Percentiles rank a stretch among this genome's conserved stretches.
These are phyloP conservation scores for Pyricularia grisea DNA, from an alignment of 2,329 filamentous ascomycete species.

Conservation along the genomic window DNA sequence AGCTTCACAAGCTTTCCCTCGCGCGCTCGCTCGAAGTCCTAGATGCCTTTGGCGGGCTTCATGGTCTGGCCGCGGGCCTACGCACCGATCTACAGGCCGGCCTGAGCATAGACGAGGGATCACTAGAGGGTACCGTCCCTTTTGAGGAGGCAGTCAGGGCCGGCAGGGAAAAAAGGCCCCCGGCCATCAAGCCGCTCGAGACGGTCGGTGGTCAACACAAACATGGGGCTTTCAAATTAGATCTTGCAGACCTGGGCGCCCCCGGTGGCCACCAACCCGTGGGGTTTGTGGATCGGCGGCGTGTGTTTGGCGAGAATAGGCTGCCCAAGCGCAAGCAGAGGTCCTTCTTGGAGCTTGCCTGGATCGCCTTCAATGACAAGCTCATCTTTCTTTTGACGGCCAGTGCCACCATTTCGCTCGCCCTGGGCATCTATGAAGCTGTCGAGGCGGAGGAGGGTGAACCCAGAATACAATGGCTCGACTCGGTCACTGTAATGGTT, in stretches of 20 bases:
- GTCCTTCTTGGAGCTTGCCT: constrained; percentile 3
- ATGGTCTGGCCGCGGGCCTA: constrained; percentile 4
- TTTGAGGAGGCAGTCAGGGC: constrained; percentile 2
- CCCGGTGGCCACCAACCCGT: background rate
- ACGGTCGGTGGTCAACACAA: background rate
- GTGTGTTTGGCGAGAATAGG: constrained; percentile 5
- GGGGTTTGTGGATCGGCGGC: constrained; percentile 3
- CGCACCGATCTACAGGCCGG: constrained; percentile 4
- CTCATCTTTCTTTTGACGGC: constrained; percentile 6
- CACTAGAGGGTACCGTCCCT: background rate
- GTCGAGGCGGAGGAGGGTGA: background rate
- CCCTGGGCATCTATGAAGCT: constrained; percentile 5
- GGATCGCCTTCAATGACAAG: constrained; percentile 8
- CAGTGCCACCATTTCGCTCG: constrained; percentile 5
- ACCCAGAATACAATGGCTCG: constrained; percentile 4
- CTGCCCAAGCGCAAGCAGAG: constrained; percentile 6
- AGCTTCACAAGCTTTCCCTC: constrained; percentile 3
- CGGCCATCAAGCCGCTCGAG: background rate
- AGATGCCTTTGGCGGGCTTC: constrained; percentile 2
- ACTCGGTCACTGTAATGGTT: constrained; percentile 5
- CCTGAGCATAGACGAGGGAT: constrained; percentile 3
- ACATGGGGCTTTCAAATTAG: constrained; percentile 3
- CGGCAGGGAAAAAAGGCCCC: background rate
- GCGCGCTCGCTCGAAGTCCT: constrained; percentile 1
- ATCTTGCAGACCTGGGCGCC: background rate